Evolutionary conservation across 2,329 filamentous ascomycete species (phyloP).

Genomic region (Cladosporium sp.): DNA sequence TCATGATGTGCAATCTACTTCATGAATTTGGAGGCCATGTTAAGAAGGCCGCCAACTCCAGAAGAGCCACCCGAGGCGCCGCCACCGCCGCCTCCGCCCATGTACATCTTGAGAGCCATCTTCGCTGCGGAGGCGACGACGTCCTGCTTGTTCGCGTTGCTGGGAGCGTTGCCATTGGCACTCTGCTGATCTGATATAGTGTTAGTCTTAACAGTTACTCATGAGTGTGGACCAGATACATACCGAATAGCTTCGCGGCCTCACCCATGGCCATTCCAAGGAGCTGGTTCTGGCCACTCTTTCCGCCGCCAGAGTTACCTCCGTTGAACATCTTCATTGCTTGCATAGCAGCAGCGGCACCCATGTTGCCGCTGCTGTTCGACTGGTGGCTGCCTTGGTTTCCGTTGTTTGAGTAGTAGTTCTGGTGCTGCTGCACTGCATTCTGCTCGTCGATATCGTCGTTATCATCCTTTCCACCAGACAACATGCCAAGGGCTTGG

Average conservation of each 20-base stretch:
- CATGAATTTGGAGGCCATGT: constrained; percentile 59
- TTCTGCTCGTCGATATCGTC: constrained; percentile 60
- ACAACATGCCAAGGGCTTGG: constrained; percentile 52
- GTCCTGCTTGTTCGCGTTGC: constrained; percentile 70
- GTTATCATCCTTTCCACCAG: constrained; percentile 50
- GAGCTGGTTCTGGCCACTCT: constrained; percentile 67
- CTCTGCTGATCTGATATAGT: constrained; percentile 47
- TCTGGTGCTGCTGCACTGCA: constrained; percentile 70
- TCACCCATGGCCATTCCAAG: constrained; percentile 84
- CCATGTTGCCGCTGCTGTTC: constrained; percentile 45
- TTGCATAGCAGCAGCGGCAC: constrained; percentile 74
- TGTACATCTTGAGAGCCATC: constrained; percentile 85
- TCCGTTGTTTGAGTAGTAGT: constrained; percentile 55
- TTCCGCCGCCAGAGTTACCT: constrained; percentile 32
- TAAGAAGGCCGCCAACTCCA: constrained; percentile 48
- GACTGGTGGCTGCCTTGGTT: constrained; percentile 43
- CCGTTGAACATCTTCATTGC: constrained; percentile 70
- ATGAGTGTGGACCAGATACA: neutral
- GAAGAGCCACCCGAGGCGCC: constrained; percentile 43
- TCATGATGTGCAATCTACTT: neutral
- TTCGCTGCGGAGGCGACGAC: constrained; percentile 75
- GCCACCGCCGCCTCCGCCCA: constrained; percentile 64
- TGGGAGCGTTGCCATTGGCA: constrained; percentile 44
- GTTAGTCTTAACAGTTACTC: constrained; percentile 1
- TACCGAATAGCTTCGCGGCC: constrained; percentile 69